These are phyloP conservation scores for Fusarium temperatum DNA, from an alignment of 2,329 filamentous ascomycete genomes.

Conservation along the genomic window DNA sequence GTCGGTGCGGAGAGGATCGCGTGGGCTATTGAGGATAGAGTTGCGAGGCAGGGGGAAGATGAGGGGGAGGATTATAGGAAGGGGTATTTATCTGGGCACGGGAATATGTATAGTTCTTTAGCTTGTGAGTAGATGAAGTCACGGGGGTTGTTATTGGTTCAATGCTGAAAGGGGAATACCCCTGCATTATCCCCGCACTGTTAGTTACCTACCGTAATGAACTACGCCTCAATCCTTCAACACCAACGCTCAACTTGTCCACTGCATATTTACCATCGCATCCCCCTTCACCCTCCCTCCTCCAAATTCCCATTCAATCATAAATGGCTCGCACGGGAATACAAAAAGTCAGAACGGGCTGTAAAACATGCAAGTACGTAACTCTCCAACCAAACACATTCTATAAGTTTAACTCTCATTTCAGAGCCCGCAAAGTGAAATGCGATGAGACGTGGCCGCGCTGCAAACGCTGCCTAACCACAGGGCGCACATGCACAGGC, in stretches of 20 bases:
- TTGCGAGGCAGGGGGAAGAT: slow-evolving; percentile 35
- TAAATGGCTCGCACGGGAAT: slow-evolving; percentile 24
- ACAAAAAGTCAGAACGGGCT: slow-evolving; percentile 56
- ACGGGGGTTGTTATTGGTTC: not conserved
- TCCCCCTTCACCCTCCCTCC: not conserved
- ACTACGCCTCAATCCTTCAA: not conserved
- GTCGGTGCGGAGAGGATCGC: slow-evolving; percentile 77
- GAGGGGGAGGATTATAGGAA: slow-evolving; percentile 21
- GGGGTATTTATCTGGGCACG: slow-evolving; percentile 48
- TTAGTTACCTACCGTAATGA: not conserved
- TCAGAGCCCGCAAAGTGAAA: slow-evolving; percentile 64
- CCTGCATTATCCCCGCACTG: not conserved
- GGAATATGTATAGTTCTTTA: slow-evolving; percentile 49
- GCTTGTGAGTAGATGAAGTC: slow-evolving; percentile 27
- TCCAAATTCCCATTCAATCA: not conserved
- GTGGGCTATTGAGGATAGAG: slow-evolving; percentile 72
- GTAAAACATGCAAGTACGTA: slow-evolving; percentile 64
- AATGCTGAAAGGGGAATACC: not conserved
- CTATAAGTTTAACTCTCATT: not conserved
- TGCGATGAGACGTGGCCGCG: slow-evolving; percentile 64
- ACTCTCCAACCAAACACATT: not conserved
- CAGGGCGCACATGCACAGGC: slow-evolving; percentile 64
- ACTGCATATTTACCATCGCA: not conserved
- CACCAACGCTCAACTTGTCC: not conserved
- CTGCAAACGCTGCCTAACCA: slow-evolving; percentile 61